Base-by-base conservation (phyloP, 176 grass and related monocot species). In the Juncus inflexus region DNA sequence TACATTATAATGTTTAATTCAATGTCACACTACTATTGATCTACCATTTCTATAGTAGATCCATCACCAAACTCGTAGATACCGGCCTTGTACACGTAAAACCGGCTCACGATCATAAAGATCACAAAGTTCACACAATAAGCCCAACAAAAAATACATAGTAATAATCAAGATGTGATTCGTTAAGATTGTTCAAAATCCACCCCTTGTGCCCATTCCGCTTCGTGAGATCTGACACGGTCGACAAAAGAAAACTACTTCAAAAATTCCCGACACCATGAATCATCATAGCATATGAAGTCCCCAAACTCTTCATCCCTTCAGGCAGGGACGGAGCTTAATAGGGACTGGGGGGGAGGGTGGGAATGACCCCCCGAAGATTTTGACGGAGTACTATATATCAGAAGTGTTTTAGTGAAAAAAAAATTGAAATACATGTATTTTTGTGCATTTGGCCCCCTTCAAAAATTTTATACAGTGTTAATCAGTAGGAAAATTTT, bases 251-350 rank as follows among this genome's bases (percentile, higher is more conserved):
- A 55, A 87, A 35, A 75, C 74, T 96, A 70, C 91, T 96, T 28
- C 88, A 73, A 73, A 91, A 96, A 69, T 88, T 96, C 0, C 91
- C 91, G n/a, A 91, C 3, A 42, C 91, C 87, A 62, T 88, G 72
- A 75, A 84, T 97, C 9, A 84, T 97, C 87, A 74, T 79, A 69
- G 84, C 8, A 73, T 86, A 91, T 3, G 87, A 97, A 0, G 90
- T 95, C 2, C 90, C 90, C 7, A 95, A 80, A 65, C 90, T 95
- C 70, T 95, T 95, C 90, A 95, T 90, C 10, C 86, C 90, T 76
- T 95, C 90, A 1, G 86, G 90, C 90, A 1, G 86, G 90, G n/a
- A n/a, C n/a, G n/a, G n/a, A n/a, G n/a, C n/a, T n/a, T n/a, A n/a
- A n/a, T n/a, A n/a, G n/a, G n/a, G n/a, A n/a, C n/a, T n/a, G n/a